Evolutionary conservation across 495 filamentous ascomycete genomes (phyloP).

Genomic region (Talaromyces proteolyticus): DNA sequence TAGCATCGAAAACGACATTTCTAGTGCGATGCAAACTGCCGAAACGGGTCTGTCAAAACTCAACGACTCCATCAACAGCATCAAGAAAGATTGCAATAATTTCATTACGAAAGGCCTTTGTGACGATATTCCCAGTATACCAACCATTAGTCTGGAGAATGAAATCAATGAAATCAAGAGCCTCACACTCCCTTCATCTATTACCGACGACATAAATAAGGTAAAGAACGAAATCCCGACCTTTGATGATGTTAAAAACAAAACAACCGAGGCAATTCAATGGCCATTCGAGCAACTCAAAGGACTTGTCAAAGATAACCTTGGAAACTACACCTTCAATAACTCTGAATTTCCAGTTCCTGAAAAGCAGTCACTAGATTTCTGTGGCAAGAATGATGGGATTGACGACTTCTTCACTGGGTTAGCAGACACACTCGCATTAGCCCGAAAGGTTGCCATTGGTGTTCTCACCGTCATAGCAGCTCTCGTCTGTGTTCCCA

Average conservation of each 20-base stretch:
- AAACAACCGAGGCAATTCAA: slow-evolving; percentile 63
- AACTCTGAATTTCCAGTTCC: slow-evolving; percentile 71
- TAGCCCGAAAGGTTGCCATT: slow-evolving; percentile 68
- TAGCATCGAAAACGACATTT: slow-evolving; percentile 57
- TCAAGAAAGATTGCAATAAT: slow-evolving; percentile 7
- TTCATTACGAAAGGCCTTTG: slow-evolving; percentile 25
- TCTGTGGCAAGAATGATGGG: slow-evolving; percentile 79
- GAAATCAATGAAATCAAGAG: slow-evolving; percentile 58
- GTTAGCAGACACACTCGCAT: slow-evolving; percentile 51
- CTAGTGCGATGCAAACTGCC: slow-evolving; percentile 47
- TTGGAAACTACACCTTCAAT: slow-evolving; percentile 72
- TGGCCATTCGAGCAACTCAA: slow-evolving; percentile 75
- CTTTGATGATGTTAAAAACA: slow-evolving; percentile 75
- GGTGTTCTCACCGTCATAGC: slow-evolving; percentile 64
- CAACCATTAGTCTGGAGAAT: slow-evolving; percentile 52
- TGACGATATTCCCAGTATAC: slow-evolving; percentile 30
- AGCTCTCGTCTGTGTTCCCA: slow-evolving; percentile 63
- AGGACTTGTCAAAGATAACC: slow-evolving; percentile 57
- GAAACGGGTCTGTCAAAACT: slow-evolving; percentile 57
- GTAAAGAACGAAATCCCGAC: slow-evolving; percentile 74
- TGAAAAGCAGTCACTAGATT: slow-evolving; percentile 70
- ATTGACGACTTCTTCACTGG: slow-evolving; percentile 84
- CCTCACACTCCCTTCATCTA: slow-evolving; percentile 57
- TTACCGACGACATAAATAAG: slow-evolving; percentile 57
- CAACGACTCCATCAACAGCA: slow-evolving; percentile 33